Conservation (phyloP, 306 rosid genomes). For the Cicer cuneatum region DNA sequence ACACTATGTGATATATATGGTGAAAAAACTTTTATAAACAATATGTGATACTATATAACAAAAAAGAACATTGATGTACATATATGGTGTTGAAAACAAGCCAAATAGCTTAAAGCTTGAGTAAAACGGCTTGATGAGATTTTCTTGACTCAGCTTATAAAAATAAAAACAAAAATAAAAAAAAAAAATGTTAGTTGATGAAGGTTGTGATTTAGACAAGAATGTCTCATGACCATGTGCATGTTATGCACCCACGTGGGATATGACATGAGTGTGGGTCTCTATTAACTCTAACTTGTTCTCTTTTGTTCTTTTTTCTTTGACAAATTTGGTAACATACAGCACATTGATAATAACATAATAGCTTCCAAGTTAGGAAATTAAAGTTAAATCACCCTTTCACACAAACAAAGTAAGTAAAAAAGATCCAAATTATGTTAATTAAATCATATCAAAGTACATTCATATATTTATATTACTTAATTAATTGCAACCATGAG, state of each 20-base stretch:
- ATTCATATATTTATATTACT: conserved; percentile 30
- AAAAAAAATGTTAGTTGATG: conserved; percentile 13
- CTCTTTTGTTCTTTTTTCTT: conserved; percentile 49
- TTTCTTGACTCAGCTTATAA: conserved; percentile 41
- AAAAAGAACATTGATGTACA: conserved; percentile 42
- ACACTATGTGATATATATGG: no score
- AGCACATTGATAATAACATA: conserved; percentile 46
- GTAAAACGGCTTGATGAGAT: conserved; percentile 34
- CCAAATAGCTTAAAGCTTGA: conserved; percentile 43
- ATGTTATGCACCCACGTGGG: conserved; percentile 72
- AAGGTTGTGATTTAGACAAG: conserved; percentile 62
- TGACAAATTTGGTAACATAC: conserved; percentile 54
- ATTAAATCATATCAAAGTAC: conserved; percentile 29
- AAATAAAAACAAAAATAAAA: conserved; percentile 14
- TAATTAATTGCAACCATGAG: conserved; percentile 26
- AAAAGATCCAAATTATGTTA: conserved; percentile 28
- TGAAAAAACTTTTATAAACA: no score
- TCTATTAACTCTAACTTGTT: conserved; percentile 48
- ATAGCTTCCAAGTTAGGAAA: conserved; percentile 55
- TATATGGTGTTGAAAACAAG: conserved; percentile 40
- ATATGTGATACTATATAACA: no score
- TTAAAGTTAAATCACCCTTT: conserved; percentile 52
- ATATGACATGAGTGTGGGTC: conserved; percentile 79
- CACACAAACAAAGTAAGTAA: conserved; percentile 37
- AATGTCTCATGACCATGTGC: conserved; percentile 77